Percentiles rank a stretch among this genome's conserved stretches.
Conservation (phyloP, 257 asterid genomes). For the Rhazya stricta region DNA sequence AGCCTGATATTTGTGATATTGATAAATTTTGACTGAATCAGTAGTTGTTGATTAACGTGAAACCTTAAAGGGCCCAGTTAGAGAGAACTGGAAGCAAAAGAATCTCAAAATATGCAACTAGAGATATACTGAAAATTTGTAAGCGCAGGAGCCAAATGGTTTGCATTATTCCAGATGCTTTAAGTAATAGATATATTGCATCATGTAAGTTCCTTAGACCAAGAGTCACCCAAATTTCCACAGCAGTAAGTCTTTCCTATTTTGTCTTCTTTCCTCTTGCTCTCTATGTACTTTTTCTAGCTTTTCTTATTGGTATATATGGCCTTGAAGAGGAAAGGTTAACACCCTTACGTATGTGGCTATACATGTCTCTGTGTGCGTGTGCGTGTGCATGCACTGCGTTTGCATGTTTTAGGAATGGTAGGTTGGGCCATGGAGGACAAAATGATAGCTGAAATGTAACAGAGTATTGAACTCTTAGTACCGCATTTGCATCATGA, state of each 20-base stretch:
- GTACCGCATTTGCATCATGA: constrained; percentile 83
- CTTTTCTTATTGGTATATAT: background rate
- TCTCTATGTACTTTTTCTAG: background rate
- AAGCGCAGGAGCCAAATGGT: background rate
- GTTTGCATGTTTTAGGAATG: background rate
- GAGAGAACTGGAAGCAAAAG: background rate
- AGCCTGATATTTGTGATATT: too few species aligned
- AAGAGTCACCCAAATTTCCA: background rate
- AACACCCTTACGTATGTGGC: background rate
- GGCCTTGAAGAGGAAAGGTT: background rate
- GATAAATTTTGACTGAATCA: background rate
- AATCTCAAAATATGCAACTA: background rate
- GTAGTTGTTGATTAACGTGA: background rate
- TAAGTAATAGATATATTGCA: background rate
- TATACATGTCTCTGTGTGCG: background rate
- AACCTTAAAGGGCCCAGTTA: background rate
- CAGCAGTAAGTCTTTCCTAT: background rate
- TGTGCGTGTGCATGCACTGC: background rate
- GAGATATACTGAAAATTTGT: background rate
- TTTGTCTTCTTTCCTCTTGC: background rate
- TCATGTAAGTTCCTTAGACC: background rate
- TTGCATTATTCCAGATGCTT: background rate
- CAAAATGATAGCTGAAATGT: background rate
- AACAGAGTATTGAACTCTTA: constrained; percentile 8
- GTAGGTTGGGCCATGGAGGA: background rate